Base-by-base conservation (phyloP, 129 eudicot genomes). In the Lonicera japonica region DNA sequence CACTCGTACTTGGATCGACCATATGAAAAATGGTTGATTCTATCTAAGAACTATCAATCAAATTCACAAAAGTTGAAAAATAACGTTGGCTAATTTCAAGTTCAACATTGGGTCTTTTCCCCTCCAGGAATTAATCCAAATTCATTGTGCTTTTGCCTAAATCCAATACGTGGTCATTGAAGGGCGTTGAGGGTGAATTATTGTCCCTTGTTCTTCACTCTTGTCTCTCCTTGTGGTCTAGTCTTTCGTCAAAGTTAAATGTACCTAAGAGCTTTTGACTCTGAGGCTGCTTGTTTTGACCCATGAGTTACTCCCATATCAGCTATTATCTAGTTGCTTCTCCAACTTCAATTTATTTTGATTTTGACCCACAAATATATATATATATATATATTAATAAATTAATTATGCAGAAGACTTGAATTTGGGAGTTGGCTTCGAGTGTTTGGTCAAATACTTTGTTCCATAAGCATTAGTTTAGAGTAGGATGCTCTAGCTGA, bases 401-500 rank as follows among this genome's bases (percentile, higher is more conserved):
- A 29, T 29, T 6, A 29, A 29, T 29, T 15, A 43, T 43, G 50
- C 8, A 29, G 19, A 47, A 63, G 45, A 50, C 50, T 29, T 64
- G 50, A 47, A 51, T 64, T 50, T 50, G 45, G 13, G 8, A 43
- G 14, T 10, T 43, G 50, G 50, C 5, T 43, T 43, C 19, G 25
- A 48, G 58, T 25, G 69, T 51, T 11, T 50, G 69, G 69, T 64
- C 69, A 50, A 50, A 8, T 22, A 16, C 54, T 11, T 10, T 10
- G 58, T 64, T 64, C 25, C 25, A 16, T 29, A 29, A 29, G 6
- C 36, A 29, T 29, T 29, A 1, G 6, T 29, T 29, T 29, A 29
- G 36, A n/a, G n/a, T n/a, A n/a, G n/a, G n/a, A n/a, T n/a, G n/a
- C n/a, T n/a, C n/a, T n/a, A n/a, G n/a, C n/a, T n/a, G n/a, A n/a